Percentiles rank a stretch among this genome's conserved stretches.
phyloP scores from a whole-genome alignment of 768 basidiomycete genomes.

The Lactifluus volemus region DNA sequence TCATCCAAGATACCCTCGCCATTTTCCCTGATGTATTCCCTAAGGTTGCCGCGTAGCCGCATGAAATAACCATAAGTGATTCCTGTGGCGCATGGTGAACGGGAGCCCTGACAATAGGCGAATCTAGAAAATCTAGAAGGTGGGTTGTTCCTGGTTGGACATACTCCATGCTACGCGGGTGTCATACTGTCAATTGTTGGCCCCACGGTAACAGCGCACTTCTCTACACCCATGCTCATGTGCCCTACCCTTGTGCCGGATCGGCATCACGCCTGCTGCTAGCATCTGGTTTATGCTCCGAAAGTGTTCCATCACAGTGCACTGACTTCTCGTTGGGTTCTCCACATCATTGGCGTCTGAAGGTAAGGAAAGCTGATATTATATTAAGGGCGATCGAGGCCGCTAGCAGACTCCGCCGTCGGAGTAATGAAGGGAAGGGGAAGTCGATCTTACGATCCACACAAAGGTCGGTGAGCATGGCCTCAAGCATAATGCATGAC shows the following conservation, averaged over 20 bases:
- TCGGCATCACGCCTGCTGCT: neutral
- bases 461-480: neutral
- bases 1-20: constrained; percentile 21
- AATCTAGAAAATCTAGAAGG: neutral
- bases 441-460: neutral
- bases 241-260: neutral
- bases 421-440: neutral
- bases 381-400: neutral
- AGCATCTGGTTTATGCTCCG: neutral
- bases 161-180: too few species aligned
- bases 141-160: too few species aligned
- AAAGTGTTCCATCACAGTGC: neutral
- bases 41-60: constrained; percentile 16
- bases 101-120: neutral
- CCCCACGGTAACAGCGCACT: too few species aligned
- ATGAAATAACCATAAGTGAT: constrained; percentile 18
- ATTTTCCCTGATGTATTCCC: constrained; percentile 15
- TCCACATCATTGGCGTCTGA: neutral
- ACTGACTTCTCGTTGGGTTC: neutral
- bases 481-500: constrained; percentile 31
- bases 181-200: too few species aligned
- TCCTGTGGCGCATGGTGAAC: constrained; percentile 11
- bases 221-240: neutral
- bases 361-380: neutral
- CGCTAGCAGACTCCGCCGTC: neutral